Evolutionary conservation across 345 rosid species (phyloP), one percentile per base, ranked within the genome.

Genomic region (Xanthoceras sorbifolium): DNA sequence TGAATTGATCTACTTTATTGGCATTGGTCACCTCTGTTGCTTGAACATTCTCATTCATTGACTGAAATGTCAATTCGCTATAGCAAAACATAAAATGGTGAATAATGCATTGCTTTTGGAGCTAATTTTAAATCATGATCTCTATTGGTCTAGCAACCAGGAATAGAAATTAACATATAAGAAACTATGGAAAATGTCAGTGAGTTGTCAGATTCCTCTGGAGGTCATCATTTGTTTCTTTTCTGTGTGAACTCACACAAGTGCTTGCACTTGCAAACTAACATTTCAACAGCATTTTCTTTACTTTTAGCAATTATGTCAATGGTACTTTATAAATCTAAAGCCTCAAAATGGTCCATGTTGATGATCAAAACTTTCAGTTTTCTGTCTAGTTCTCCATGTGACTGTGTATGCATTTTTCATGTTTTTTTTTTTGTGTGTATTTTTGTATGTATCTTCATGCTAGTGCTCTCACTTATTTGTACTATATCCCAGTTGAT

Each of bases 401-500:
- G 23, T 6, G 40, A 20, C 67, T 64, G 9, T 62, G 15, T 28
- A 9, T 26, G 42, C 23, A 14, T 31, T 57, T n/a, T 34, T 48
- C 20, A 57, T 25, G 50, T 55, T 70, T 71, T 48, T 55, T n/a
- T 20, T 20, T 32, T 6, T 52, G 6, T 54, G 60, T 32, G 23
- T 15, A n/a, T 15, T 71, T 71, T 64, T 54, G 14, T 71, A n/a
- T 40, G 23, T n/a, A n/a, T 71, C 12, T 32, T 71, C 20, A 52
- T 71, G 14, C n/a, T 71, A 71, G 64, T 55, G 48, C 12, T 71
- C 34, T 18, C 9, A 71, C 46, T 71, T 54, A n/a, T 71, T 5
- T 72, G 34, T 59, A 22, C 17, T 23, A 17, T 59, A 22, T 22
- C 36, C 29, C 26, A 9, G 40, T 57, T 59, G 54, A 57, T 25